Evolutionary conservation across 2,329 filamentous ascomycete species (phyloP).

Genomic region (Alternaria consortialis): DNA sequence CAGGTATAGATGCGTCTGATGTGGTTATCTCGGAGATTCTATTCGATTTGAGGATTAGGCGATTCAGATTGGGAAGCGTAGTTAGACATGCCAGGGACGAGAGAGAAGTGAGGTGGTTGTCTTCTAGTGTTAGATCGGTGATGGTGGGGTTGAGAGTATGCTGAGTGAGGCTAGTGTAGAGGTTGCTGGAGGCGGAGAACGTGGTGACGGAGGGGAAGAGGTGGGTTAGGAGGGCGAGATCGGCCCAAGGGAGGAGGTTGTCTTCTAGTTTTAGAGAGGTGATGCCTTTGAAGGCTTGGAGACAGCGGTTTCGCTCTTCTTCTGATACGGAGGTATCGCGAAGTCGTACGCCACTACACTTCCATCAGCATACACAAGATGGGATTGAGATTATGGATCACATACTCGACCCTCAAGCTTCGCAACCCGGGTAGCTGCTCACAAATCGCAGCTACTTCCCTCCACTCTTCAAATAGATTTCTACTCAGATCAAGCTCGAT

Average conservation of each 20-base stretch:
- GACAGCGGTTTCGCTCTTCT: constrained; percentile 33
- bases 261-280: constrained; percentile 60
- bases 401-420: constrained; percentile 76
- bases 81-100: constrained; percentile 67
- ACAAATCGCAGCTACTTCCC: constrained; percentile 75
- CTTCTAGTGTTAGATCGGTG: constrained; percentile 73
- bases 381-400: neutral
- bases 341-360: constrained; percentile 76
- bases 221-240: constrained; percentile 53
- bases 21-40: constrained; percentile 62
- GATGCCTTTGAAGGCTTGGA: constrained; percentile 48
- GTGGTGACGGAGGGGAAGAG: constrained; percentile 65
- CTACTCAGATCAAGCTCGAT: constrained; percentile 84
- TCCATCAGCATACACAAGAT: constrained; percentile 10
- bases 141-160: constrained; percentile 61
- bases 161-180: constrained; percentile 44
- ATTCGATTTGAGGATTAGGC: constrained; percentile 76
- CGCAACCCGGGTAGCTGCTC: constrained; percentile 71
- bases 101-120: constrained; percentile 72
- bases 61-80: constrained; percentile 62
- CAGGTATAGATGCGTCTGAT: constrained; percentile 20
- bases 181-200: constrained; percentile 58
- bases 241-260: constrained; percentile 53
- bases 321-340: constrained; percentile 43
- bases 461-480: constrained; percentile 77